Conservation (phyloP, 192 early-diverging fungal genomes). For the Linnemannia schmuckeri region DNA sequence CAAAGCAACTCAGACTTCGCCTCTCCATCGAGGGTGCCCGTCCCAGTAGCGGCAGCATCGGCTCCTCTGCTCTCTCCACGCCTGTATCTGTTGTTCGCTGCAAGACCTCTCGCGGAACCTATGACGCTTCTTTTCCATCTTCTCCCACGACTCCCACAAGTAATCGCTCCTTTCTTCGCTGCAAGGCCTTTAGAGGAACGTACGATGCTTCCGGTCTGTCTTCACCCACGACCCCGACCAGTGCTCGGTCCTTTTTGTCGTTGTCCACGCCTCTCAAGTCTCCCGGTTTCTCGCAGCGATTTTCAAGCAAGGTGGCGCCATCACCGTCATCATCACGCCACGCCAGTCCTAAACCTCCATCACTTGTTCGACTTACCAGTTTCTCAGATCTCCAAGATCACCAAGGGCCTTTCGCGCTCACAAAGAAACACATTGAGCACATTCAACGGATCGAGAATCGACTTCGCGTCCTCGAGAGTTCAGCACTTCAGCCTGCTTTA, state of each 20-base stretch:
- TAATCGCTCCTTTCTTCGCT: background rate
- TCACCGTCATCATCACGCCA: background rate
- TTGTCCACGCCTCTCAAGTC: background rate
- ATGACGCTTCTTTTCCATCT: background rate
- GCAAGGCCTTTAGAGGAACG: background rate
- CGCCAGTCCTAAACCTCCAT: background rate
- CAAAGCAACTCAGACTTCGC: background rate
- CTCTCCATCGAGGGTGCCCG: background rate
- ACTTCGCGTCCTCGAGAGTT: background rate
- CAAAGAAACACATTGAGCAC: background rate
- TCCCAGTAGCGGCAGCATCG: background rate
- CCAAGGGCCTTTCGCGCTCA: background rate
- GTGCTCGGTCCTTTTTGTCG: background rate
- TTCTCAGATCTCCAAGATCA: background rate
- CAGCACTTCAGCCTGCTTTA: background rate
- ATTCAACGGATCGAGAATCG: background rate
- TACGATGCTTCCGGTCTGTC: background rate
- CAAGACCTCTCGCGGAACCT: conserved; percentile 14
- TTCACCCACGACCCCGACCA: background rate
- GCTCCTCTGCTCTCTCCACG: background rate
- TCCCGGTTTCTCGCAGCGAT: background rate
- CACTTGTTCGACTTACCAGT: background rate
- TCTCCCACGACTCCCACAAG: background rate
- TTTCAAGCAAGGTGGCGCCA: background rate
- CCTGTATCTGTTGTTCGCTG: background rate